Conservation (phyloP, 495 filamentous ascomycete genomes). For the Penicillium lagena region DNA sequence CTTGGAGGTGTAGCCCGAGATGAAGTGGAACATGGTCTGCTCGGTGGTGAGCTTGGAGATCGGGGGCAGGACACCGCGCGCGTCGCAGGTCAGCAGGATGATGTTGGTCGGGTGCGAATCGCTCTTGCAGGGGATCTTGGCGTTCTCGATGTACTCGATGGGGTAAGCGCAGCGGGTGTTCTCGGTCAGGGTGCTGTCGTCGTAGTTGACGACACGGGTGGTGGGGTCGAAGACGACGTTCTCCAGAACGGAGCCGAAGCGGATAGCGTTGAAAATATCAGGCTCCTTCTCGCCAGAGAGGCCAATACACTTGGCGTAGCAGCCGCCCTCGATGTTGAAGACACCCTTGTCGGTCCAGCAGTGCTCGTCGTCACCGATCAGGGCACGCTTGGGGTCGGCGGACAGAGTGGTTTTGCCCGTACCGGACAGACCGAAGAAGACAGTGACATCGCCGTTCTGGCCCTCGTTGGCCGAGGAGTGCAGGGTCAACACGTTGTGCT, state of each 20-base stretch:
- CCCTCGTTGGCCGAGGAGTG: slow-evolving; percentile 94
- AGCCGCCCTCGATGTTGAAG: slow-evolving; percentile 99
- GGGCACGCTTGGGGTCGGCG: slow-evolving; percentile 88
- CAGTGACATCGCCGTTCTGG: slow-evolving; percentile 81
- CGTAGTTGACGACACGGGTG: slow-evolving; percentile 88
- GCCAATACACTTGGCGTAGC: slow-evolving; percentile 98
- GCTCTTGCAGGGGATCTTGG: slow-evolving; percentile 92
- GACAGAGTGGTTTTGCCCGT: slow-evolving; percentile 98
- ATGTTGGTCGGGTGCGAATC: slow-evolving; percentile 92
- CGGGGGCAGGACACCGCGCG: slow-evolving; percentile 92
- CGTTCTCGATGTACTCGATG: slow-evolving; percentile 97
- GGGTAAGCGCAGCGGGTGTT: slow-evolving; percentile 98
- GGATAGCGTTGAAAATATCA: slow-evolving; percentile 95
- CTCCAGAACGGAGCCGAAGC: slow-evolving; percentile 94
- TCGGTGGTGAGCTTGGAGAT: slow-evolving; percentile 95
- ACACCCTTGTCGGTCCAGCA: slow-evolving; percentile 96
- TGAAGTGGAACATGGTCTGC: slow-evolving; percentile 99
- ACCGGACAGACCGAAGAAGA: slow-evolving; percentile 98
- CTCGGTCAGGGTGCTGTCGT: slow-evolving; percentile 90
- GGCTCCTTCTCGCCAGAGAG: slow-evolving; percentile 98
- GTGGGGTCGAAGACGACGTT: slow-evolving; percentile 96
- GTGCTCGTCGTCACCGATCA: slow-evolving; percentile 99
- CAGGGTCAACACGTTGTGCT: slow-evolving; percentile 96
- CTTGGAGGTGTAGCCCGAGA: slow-evolving; percentile 98
- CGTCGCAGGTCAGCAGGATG: slow-evolving; percentile 95